Evolutionary conservation across 192 early-diverging fungal species (phyloP).

Genomic region (Coemansia sp.): DNA sequence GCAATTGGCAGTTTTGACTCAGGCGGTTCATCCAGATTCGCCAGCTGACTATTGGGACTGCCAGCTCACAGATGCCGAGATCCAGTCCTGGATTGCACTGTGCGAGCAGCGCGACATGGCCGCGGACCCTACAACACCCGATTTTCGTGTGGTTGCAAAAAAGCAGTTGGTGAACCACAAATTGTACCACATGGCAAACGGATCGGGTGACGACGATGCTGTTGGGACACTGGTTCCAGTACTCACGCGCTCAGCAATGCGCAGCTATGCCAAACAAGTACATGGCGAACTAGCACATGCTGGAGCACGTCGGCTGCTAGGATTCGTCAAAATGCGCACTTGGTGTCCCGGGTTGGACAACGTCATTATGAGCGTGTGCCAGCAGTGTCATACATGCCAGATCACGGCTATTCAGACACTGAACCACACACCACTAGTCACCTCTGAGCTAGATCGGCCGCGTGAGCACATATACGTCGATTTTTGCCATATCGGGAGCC

Average conservation of each 20-base stretch:
- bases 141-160: neutral
- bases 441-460: neutral
- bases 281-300: neutral
- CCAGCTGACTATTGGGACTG: neutral
- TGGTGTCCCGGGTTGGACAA: too few relatives aligned
- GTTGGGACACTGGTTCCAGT: neutral
- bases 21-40: neutral
- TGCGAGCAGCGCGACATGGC: neutral
- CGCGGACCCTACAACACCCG: neutral
- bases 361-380: neutral
- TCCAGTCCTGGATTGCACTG: neutral
- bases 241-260: neutral
- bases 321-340: too few relatives aligned
- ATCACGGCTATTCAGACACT: neutral
- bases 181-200: neutral
- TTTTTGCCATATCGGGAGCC: neutral
- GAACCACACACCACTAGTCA: neutral
- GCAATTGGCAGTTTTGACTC: neutral
- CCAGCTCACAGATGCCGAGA: neutral
- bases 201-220: neutral
- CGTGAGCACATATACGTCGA: constrained; percentile 7
- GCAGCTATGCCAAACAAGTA: neutral
- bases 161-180: neutral
- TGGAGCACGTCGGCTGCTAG: neutral
- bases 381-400: constrained; percentile 3